Conservation (phyloP, 2,329 filamentous ascomycete genomes). For the Cercospora sojina region DNA sequence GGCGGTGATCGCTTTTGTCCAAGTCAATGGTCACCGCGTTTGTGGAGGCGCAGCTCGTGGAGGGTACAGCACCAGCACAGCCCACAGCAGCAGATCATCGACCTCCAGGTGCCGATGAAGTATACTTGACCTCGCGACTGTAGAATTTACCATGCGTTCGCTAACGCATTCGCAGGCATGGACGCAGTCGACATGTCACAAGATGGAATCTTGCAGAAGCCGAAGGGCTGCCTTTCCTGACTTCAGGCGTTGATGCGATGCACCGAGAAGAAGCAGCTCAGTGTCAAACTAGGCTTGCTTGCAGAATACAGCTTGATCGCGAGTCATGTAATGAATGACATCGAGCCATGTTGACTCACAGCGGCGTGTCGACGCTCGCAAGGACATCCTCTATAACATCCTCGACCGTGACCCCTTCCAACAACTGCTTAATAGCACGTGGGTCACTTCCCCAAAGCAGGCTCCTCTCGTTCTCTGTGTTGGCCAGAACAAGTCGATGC, state of each 20-base stretch:
- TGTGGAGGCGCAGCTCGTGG: slow-evolving; percentile 6
- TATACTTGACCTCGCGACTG: background rate
- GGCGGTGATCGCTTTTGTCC: slow-evolving; percentile 6
- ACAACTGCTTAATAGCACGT: slow-evolving; percentile 63
- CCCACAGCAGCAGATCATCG: background rate
- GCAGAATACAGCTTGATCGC: background rate
- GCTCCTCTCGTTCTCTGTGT: slow-evolving; percentile 73
- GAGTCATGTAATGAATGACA: background rate
- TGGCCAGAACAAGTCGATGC: slow-evolving; percentile 73
- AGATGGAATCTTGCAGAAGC: no score
- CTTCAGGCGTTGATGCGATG: no score
- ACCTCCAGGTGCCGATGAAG: background rate
- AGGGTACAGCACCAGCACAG: background rate
- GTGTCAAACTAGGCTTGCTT: background rate
- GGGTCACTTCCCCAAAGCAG: slow-evolving; percentile 88
- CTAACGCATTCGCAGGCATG: no score
- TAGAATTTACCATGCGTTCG: no score
- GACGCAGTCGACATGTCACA: no score
- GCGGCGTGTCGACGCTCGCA: slow-evolving; percentile 56
- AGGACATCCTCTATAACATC: slow-evolving; percentile 60
- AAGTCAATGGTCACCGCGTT: background rate
- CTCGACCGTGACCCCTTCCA: slow-evolving; percentile 60
- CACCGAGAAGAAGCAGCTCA: background rate
- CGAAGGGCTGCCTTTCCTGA: no score
- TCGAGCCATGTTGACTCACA: slow-evolving; percentile 36